Base-by-base conservation (phyloP, 257 asterid genomes). In the Prunella vulgaris region DNA sequence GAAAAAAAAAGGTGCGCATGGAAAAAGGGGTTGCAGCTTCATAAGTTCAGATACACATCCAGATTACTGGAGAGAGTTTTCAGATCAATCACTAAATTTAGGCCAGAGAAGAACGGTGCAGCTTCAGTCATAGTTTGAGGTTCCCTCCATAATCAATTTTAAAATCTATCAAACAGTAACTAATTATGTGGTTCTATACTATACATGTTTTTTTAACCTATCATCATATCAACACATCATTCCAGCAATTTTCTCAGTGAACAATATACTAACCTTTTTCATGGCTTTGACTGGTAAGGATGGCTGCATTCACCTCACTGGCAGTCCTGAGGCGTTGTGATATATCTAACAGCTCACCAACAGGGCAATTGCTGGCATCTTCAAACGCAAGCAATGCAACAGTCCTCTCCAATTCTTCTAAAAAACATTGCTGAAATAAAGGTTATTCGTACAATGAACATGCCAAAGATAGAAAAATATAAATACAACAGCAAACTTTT, bases 271-370 rank as follows among this genome's bases (percentile, higher is more conserved):
- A 66, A 92, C 98, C 98, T 81, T 90, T 93, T 85, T 88, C 96
- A 68, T 90, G 96, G 84, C 85, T 85, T 81, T 90, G 95, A 76
- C 95, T 86, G 70, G 96, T 86, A 42, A 90, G 95, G 54, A 93
- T 86, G 27, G 93, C 96, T 18, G 93, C 95, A 74, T 90, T 90
- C 51, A 93, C 87, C 83, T 88, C 97, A 57, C 87, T 88, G 21
- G 98, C 97, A n/a, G 92, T 93, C 82, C 87, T 87, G 25, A 61
- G 74, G 70, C 96, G 96, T 66, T 85, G 98, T 10, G 96, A 88
- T 71, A 85, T 74, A 70, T 84, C 92, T 77, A 93, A 74, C 78
- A 93, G 85, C 32, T 83, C 93, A 33, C 85, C 84, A 33, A 84
- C 84, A 3, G 98, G 98, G 82, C 89, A 90, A 64, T 84, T 84